Evolutionary conservation across 352 stramenopile species (phyloP).

Genomic region (Phytopythium oedochilum): DNA sequence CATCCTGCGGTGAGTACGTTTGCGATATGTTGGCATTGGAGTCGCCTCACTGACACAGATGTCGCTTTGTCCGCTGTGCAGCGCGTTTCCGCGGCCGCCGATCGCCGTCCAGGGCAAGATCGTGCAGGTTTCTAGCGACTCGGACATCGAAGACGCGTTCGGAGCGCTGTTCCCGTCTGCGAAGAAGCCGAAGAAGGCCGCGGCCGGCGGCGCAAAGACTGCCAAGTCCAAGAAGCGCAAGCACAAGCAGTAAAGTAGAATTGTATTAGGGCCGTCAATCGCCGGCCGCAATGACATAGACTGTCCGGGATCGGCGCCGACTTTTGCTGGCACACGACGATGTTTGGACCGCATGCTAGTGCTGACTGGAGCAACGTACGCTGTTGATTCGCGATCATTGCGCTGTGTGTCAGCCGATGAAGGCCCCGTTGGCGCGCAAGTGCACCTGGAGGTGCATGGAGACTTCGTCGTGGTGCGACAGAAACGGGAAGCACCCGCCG

Average conservation of each 20-base stretch:
- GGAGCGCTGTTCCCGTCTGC: conserved; percentile 36
- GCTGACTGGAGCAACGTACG: too few species aligned
- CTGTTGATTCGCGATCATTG: too few species aligned
- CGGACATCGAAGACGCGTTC: conserved; percentile 37
- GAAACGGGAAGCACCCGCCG: conserved; percentile 60
- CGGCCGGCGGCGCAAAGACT: conserved; percentile 5
- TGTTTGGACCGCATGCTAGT: too few species aligned
- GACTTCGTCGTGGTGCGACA: conserved; percentile 71
- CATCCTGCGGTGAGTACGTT: conserved; percentile 34
- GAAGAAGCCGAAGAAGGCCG: conserved; percentile 7
- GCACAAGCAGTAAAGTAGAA: conserved; percentile 19
- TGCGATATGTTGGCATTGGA: neutral
- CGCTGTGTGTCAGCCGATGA: conserved; percentile 27
- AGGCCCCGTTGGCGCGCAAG: conserved; percentile 48
- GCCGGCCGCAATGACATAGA: neutral
- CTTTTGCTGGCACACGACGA: neutral
- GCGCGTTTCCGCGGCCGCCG: conserved; percentile 50
- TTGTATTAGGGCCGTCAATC: neutral
- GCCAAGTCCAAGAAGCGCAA: conserved; percentile 29
- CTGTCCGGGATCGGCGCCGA: neutral
- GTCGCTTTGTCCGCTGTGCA: conserved; percentile 4
- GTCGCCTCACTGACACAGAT: neutral
- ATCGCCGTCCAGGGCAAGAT: conserved; percentile 42
- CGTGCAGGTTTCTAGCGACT: conserved; percentile 37
- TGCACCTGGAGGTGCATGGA: conserved; percentile 76